Evolutionary conservation across 371 early-diverging fungal species (phyloP), one percentile per base, ranked within the genome.

Genomic region (Dentiscutata heterogama): DNA sequence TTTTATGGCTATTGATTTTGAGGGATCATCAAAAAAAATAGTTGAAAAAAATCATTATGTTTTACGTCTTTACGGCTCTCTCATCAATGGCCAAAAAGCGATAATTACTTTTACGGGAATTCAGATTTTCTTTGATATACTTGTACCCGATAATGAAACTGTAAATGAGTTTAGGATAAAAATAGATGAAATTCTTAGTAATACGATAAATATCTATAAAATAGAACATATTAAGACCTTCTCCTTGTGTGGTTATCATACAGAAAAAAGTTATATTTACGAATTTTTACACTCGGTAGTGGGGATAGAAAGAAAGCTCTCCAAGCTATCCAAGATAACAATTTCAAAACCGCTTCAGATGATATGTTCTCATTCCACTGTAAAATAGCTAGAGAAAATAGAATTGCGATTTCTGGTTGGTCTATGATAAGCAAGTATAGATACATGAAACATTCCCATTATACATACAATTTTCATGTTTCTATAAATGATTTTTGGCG

Each of bases 191-290:
- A 77, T 77, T 46, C 29, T 77, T 42, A 63, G 11, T 63, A 22
- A 42, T 63, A 63, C 42, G 0, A 14, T 77, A 61, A 42, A 42
- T 20, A 35, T 0, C 2, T 77, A 42, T 63, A 77, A 50, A 77
- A 77, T 77, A 46, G 64, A 63, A n/a, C 50, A 78, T 27, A 51
- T 78, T 3, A 78, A 63, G 14, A 50, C 64, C n/a, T 78, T 78
- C 61, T 16, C 64, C 2, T 3, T 78, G 11, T 51, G 3, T 14
- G 27, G 50, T 10, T 78, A 78, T 29, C 3, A 75, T 75, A 29
- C 31, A 75, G 75, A 75, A 56, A 56, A 75, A 75, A 75, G 35
- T 16, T 25, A 50, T 61, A 78, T 64, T 6, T 63, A 13, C 50
- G 27, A n/a, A 42, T 78, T 46, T 22, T 50, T 77, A 77, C 39